Conservation (phyloP, 495 filamentous ascomycete species). For the Tuber indicum region DNA sequence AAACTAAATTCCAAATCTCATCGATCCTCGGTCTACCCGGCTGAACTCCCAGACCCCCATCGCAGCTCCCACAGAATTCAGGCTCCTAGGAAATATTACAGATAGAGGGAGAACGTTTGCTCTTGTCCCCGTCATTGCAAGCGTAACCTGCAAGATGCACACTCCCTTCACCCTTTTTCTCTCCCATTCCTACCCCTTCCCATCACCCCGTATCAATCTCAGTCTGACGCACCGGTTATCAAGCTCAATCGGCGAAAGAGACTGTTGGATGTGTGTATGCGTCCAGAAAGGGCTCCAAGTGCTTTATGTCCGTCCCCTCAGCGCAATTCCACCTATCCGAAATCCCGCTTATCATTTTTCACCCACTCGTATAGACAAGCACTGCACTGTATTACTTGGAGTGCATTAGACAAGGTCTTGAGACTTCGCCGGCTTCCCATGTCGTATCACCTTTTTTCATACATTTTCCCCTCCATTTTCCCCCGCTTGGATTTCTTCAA, state of each 20-base stretch:
- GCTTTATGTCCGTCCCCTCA: constrained; percentile 14
- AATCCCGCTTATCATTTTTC: constrained; percentile 13
- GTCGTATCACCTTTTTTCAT: constrained; percentile 11
- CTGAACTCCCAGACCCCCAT: neutral
- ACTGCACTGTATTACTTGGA: neutral
- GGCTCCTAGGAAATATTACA: neutral
- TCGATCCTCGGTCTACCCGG: neutral
- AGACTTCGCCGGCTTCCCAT: constrained; percentile 14
- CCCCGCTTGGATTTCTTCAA: neutral
- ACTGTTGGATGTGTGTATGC: constrained; percentile 9
- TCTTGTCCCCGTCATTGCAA: neutral
- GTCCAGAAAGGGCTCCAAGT: constrained; percentile 20
- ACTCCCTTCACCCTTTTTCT: neutral
- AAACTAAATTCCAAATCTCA: neutral
- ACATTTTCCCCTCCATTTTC: neutral
- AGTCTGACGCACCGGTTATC: neutral
- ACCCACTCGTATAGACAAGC: constrained; percentile 5
- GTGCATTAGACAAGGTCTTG: constrained; percentile 6
- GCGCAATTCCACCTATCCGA: constrained; percentile 1
- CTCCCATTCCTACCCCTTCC: neutral
- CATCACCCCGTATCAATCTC: neutral
- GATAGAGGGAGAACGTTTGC: neutral
- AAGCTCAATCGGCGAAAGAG: constrained; percentile 18
- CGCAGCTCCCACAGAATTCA: neutral
- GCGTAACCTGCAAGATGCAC: neutral